Evolutionary conservation across 257 asterid species (phyloP).

Genomic region (Osmanthus fragrans): DNA sequence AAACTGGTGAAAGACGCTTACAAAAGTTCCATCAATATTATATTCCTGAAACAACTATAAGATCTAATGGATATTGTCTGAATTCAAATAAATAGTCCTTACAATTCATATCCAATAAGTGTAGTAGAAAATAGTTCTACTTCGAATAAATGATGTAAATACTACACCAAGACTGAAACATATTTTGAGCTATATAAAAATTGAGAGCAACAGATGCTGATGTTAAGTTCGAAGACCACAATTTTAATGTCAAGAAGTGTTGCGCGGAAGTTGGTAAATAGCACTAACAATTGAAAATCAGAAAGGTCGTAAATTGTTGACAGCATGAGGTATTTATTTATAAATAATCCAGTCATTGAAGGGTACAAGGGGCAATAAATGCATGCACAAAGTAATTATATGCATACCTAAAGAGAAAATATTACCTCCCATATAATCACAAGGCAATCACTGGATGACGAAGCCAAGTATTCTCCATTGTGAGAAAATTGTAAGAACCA

Average conservation of each 20-base stretch:
- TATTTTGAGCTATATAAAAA: not conserved
- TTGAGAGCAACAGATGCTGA: not conserved
- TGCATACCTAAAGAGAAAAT: conserved; percentile 1
- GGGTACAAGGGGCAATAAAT: not conserved
- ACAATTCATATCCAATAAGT: not conserved
- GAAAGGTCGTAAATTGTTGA: not conserved
- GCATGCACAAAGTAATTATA: not conserved
- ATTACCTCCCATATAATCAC: conserved; percentile 84
- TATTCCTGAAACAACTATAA: not conserved
- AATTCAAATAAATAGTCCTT: not conserved
- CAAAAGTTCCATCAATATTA: not conserved
- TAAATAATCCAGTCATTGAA: not conserved
- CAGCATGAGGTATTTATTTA: not conserved
- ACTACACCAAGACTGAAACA: not conserved
- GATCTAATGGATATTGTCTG: not conserved
- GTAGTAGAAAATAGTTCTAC: not conserved
- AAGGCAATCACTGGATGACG: conserved; percentile 64
- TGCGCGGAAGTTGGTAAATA: not conserved
- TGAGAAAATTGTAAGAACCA: conserved; percentile 87
- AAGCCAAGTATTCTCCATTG: conserved; percentile 77
- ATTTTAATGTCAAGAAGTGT: not conserved
- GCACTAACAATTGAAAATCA: not conserved
- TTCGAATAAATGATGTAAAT: not conserved
- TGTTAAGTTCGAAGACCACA: not conserved
- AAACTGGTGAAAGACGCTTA: not conserved